phyloP scores from a whole-genome alignment of 176 grass and related monocot species.

The Cymbopogon citratus region DNA sequence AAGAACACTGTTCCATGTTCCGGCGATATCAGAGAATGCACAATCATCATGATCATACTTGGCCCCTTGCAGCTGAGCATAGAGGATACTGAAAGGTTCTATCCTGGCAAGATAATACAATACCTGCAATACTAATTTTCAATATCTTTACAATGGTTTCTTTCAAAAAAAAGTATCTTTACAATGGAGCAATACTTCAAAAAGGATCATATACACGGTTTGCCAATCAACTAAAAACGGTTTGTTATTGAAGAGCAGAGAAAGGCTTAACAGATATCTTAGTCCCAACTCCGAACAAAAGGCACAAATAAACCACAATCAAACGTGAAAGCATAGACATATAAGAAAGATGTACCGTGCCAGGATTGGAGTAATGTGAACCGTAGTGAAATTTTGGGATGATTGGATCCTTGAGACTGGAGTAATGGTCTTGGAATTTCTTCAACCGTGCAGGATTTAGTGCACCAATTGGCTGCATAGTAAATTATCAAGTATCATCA shows the following conservation, averaged over 20 bases:
- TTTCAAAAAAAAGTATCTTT: too few species aligned
- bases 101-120: constrained; percentile 50
- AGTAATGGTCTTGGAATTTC: constrained; percentile 90
- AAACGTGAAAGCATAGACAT: constrained; percentile 22
- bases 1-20: constrained; percentile 44
- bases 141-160: too few species aligned
- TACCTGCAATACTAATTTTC: constrained; percentile 14
- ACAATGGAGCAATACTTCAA: constrained; percentile 9
- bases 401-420: constrained; percentile 71
- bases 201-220: background rate
- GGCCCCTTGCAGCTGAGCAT: constrained; percentile 24
- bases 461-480: constrained; percentile 91
- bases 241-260: background rate
- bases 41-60: constrained; percentile 32
- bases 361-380: constrained; percentile 88
- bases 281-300: constrained; percentile 8
- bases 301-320: constrained; percentile 17
- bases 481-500: constrained; percentile 28
- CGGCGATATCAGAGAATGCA: constrained; percentile 26
- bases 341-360: constrained; percentile 32
- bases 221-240: constrained; percentile 2
- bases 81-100: constrained; percentile 46
- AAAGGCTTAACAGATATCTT: constrained; percentile 10
- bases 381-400: constrained; percentile 92
- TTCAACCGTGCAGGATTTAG: constrained; percentile 75